Conservation (phyloP, 2,329 filamentous ascomycete species). For the Thyridium curvatum region DNA sequence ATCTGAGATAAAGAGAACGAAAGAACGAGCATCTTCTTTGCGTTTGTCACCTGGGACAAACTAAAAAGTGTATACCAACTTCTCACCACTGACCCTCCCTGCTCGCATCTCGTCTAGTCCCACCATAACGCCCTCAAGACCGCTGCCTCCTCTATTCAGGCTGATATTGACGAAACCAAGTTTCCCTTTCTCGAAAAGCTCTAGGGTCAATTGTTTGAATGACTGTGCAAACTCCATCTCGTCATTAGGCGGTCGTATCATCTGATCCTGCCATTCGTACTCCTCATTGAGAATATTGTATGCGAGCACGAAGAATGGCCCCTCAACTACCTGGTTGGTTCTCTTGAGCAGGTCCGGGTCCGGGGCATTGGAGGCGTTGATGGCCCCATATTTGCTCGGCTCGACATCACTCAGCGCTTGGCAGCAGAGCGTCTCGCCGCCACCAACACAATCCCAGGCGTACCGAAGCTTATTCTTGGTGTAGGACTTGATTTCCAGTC, state of each 20-base stretch:
- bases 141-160: constrained; percentile 17
- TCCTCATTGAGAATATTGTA: constrained; percentile 13
- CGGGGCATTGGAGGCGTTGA: background rate
- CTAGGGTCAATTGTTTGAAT: too few relatives aligned
- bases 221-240: too few relatives aligned
- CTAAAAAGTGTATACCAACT: constrained; percentile 27
- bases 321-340: too few relatives aligned
- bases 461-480: constrained; percentile 15
- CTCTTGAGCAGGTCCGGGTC: background rate
- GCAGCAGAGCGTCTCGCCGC: constrained; percentile 20
- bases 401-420: constrained; percentile 3
- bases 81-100: constrained; percentile 27
- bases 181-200: too few relatives aligned
- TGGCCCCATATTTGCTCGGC: background rate
- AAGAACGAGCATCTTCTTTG: too few relatives aligned
- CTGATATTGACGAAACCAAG: too few relatives aligned
- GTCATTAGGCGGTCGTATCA: too few relatives aligned
- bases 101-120: constrained; percentile 21
- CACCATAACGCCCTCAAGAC: constrained; percentile 20
- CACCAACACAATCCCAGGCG: constrained; percentile 29
- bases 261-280: too few relatives aligned
- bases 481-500: constrained; percentile 12
- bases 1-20: too few relatives aligned
- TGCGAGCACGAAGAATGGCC: constrained; percentile 13
- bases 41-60: too few relatives aligned